These are phyloP conservation scores for Amanita rubescens DNA, from an alignment of 768 basidiomycete genomes.

Conservation along the genomic window DNA sequence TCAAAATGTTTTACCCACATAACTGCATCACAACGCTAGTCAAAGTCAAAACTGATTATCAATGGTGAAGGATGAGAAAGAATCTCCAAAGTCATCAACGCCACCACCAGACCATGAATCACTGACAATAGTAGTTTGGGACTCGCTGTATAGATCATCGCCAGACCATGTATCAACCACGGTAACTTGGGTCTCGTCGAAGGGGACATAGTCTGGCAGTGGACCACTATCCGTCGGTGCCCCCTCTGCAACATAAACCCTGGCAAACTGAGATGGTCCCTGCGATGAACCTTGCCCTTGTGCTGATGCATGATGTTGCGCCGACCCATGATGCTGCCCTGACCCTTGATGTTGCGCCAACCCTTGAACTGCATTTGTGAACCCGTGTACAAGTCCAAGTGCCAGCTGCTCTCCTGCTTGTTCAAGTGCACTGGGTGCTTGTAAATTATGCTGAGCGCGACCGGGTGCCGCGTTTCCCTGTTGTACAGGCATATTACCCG, in stretches of 20 bases:
- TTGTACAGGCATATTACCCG: not conserved
- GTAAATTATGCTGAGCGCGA: not conserved
- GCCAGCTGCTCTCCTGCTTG: not conserved
- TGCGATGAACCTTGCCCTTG: not conserved
- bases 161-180: not conserved
- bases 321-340: not conserved
- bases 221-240: not conserved
- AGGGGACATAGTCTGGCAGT: too few species aligned
- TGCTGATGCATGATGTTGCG: too few species aligned
- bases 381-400: not conserved
- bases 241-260: too few species aligned
- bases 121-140: not conserved
- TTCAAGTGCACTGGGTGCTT: not conserved
- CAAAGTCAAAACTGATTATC: not conserved
- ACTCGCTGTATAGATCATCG: not conserved
- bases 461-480: not conserved
- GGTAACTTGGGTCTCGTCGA: not conserved
- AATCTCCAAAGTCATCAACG: not conserved
- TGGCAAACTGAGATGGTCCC: not conserved
- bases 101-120: not conserved
- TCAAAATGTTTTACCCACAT: not conserved
- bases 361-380: too few species aligned
- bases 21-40: too few species aligned
- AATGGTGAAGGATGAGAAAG: not conserved
- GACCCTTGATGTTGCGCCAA: not conserved